Percentiles rank a stretch among this genome's conserved stretches.
Conservation (phyloP, 352 stramenopile species). For the Bremia lactucae region DNA sequence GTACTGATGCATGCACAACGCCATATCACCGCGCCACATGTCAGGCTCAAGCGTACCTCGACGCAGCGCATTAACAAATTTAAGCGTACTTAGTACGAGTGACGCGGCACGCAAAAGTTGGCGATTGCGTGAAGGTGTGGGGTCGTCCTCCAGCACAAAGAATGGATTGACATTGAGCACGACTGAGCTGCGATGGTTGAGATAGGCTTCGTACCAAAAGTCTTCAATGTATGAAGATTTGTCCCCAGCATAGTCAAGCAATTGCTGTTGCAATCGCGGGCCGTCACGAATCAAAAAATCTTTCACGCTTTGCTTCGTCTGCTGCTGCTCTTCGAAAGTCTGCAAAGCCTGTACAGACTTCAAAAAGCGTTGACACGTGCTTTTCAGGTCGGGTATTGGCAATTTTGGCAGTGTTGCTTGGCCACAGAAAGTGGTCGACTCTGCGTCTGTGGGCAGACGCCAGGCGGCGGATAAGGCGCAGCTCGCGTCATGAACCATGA, state of each 20-base stretch:
- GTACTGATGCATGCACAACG: constrained; percentile 96
- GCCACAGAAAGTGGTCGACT: constrained; percentile 62
- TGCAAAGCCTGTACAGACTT: constrained; percentile 67
- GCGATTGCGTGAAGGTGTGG: constrained; percentile 79
- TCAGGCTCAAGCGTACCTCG: constrained; percentile 88
- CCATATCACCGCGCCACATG: constrained; percentile 72
- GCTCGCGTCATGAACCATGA: constrained; percentile 7
- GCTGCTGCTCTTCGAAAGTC: constrained; percentile 47
- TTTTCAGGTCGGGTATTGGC: constrained; percentile 73
- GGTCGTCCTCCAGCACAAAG: constrained; percentile 90
- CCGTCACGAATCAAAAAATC: constrained; percentile 65
- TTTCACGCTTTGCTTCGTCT: constrained; percentile 36
- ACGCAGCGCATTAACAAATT: constrained; percentile 86
- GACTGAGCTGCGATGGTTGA: constrained; percentile 86
- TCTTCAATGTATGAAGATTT: constrained; percentile 83
- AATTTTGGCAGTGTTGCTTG: constrained; percentile 71
- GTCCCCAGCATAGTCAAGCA: constrained; percentile 63
- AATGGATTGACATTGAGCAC: constrained; percentile 96
- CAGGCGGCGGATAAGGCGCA: constrained; percentile 2
- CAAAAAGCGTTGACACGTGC: constrained; percentile 69
- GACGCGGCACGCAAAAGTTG: constrained; percentile 85
- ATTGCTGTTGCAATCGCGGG: constrained; percentile 51
- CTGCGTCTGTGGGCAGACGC: constrained; percentile 20
- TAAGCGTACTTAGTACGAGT: constrained; percentile 86
- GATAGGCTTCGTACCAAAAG: constrained; percentile 95